Evolutionary conservation across 2,329 filamentous ascomycete genomes (phyloP).

Genomic region (Alternaria burnsii): DNA sequence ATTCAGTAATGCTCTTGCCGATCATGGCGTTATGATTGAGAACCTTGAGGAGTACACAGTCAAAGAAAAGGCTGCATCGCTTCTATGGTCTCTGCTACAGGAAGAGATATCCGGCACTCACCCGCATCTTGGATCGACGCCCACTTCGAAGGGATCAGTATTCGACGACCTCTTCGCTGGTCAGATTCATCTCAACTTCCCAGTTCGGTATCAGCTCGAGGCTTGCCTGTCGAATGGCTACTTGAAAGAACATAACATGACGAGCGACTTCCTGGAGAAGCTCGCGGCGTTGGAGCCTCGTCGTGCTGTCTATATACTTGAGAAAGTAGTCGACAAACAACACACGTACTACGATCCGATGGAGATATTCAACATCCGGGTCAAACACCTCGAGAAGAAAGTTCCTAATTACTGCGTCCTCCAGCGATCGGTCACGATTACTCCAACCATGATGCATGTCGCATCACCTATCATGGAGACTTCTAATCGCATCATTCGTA

Average conservation of each 20-base stretch:
- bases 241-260: slow-evolving; percentile 79
- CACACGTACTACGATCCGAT: slow-evolving; percentile 73
- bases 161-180: slow-evolving; percentile 45
- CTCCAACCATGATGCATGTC: slow-evolving; percentile 83
- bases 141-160: slow-evolving; percentile 14
- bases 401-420: slow-evolving; percentile 77
- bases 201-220: slow-evolving; percentile 88
- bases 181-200: slow-evolving; percentile 59
- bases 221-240: slow-evolving; percentile 85
- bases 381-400: slow-evolving; percentile 43
- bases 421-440: slow-evolving; percentile 79
- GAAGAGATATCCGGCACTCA: slow-evolving; percentile 41
- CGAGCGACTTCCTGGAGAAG: slow-evolving; percentile 69
- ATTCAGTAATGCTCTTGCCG: slow-evolving; percentile 66
- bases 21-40: slow-evolving; percentile 74
- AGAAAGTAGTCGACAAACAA: slow-evolving; percentile 74
- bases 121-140: slow-evolving; percentile 22
- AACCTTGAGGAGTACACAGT: slow-evolving; percentile 56
- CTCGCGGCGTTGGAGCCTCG: slow-evolving; percentile 62
- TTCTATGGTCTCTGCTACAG: slow-evolving; percentile 39
- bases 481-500: slow-evolving; percentile 85
- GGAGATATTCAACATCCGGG: slow-evolving; percentile 69
- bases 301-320: slow-evolving; percentile 72
- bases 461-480: slow-evolving; percentile 81
- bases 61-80: slow-evolving; percentile 21